Conservation (phyloP, 495 filamentous ascomycete genomes). For the Amorphotheca resinae region DNA sequence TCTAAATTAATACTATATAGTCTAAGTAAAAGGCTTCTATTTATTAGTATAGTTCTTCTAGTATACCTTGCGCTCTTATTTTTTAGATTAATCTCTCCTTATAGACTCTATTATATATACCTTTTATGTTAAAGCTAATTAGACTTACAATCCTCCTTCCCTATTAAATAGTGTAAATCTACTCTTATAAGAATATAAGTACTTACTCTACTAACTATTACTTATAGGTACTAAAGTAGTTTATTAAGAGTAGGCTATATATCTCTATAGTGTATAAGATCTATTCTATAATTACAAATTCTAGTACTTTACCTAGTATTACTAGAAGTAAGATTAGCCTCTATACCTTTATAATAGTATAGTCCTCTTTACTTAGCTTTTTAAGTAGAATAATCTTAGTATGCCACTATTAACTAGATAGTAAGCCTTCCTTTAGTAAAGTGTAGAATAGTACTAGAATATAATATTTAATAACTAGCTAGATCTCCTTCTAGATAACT, state of each 20-base stretch:
- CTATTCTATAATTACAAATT: conserved; percentile 7
- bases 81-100: conserved; percentile 25
- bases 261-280: conserved; percentile 14
- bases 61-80: conserved; percentile 25
- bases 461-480: conserved; percentile 21
- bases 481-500: conserved; percentile 13
- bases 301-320: conserved; percentile 13
- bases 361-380: conserved; percentile 8
- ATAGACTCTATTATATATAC: conserved; percentile 29
- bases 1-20: conserved; percentile 13
- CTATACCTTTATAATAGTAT: conserved; percentile 9
- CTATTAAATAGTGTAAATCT: conserved; percentile 22
- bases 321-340: conserved; percentile 14
- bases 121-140: conserved; percentile 31
- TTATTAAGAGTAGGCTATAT: conserved; percentile 14
- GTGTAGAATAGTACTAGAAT: conserved; percentile 12
- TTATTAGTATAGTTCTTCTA: conserved; percentile 21
- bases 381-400: conserved; percentile 19
- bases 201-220: conserved; percentile 15
- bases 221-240: conserved; percentile 22
- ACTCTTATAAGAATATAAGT: conserved; percentile 20
- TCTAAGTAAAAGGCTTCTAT: conserved; percentile 23
- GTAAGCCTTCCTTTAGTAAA: conserved; percentile 12
- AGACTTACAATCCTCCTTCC: conserved; percentile 15
- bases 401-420: conserved; percentile 18